These are phyloP conservation scores for Cercophora scortea DNA, from an alignment of 495 filamentous ascomycete genomes.

Conservation along the genomic window DNA sequence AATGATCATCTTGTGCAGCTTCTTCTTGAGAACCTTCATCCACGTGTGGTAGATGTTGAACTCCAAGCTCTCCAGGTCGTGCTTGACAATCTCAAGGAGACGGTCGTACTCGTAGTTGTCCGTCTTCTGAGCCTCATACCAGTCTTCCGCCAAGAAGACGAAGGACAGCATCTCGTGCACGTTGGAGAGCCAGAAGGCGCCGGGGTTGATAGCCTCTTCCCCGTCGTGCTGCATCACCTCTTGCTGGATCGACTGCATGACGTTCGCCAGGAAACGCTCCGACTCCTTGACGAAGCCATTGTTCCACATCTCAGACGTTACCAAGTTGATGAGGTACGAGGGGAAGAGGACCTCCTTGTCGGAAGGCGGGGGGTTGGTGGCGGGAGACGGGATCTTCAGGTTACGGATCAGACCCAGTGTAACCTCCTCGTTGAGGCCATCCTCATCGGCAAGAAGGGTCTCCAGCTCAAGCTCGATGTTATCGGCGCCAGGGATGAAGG, in stretches of 20 bases:
- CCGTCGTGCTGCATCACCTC: conserved; percentile 98
- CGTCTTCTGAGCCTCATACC: conserved; percentile 98
- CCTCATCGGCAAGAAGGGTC: conserved; percentile 87
- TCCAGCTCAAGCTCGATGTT: conserved; percentile 92
- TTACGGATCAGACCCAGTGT: conserved; percentile 92
- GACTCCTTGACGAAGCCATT: conserved; percentile 99
- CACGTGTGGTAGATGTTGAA: conserved; percentile 99
- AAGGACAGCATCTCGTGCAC: conserved; percentile 99
- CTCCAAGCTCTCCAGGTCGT: conserved; percentile 94
- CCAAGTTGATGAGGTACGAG: conserved; percentile 96
- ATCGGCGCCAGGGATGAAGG: conserved; percentile 70
- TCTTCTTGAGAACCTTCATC: conserved; percentile 99
- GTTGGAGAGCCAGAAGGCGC: conserved; percentile 98
- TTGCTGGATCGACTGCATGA: conserved; percentile 99
- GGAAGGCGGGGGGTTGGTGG: conserved; percentile 73
- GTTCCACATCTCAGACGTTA: conserved; percentile 99
- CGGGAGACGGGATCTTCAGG: conserved; percentile 85
- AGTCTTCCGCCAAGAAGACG: conserved; percentile 97
- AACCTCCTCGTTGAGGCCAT: conserved; percentile 91
- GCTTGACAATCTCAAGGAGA: conserved; percentile 96
- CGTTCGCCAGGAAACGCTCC: conserved; percentile 95
- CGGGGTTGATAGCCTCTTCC: conserved; percentile 94
- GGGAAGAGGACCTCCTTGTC: conserved; percentile 99
- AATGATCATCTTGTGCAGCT: conserved; percentile 98
- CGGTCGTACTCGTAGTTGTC: conserved; percentile 99